Percentiles rank a stretch among this genome's conserved stretches.
phyloP scores from a whole-genome alignment of 2,329 filamentous ascomycete genomes.

The Decorospora gaudefroyi region DNA sequence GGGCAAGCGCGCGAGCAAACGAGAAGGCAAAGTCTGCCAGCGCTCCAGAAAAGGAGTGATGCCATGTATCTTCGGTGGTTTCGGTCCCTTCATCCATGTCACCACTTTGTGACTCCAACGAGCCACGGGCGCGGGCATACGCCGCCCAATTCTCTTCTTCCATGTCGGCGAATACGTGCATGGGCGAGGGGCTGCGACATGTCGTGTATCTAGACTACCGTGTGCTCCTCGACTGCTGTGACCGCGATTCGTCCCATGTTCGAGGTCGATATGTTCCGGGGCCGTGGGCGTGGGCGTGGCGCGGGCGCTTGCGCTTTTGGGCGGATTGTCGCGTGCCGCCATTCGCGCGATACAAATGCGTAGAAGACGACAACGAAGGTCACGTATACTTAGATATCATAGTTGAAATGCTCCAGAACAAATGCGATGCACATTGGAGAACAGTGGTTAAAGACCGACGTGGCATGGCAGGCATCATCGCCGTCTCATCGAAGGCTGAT shows the following conservation, averaged over 20 bases:
- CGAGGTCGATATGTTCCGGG: slow-evolving; percentile 13
- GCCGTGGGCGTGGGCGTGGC: slow-evolving; percentile 7
- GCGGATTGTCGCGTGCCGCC: slow-evolving; percentile 8
- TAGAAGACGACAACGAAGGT: neutral
- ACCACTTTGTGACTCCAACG: slow-evolving; percentile 26
- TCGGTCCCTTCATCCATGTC: slow-evolving; percentile 54
- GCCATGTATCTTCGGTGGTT: slow-evolving; percentile 49
- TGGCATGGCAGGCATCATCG: slow-evolving; percentile 10
- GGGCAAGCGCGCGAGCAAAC: slow-evolving; percentile 63
- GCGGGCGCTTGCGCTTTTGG: slow-evolving; percentile 1
- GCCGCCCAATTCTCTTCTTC: slow-evolving; percentile 18
- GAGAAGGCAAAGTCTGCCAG: slow-evolving; percentile 68
- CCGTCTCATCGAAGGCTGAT: too few relatives aligned
- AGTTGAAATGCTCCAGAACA: neutral
- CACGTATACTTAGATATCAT: slow-evolving; percentile 5
- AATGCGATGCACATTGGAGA: neutral
- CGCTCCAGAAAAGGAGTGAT: slow-evolving; percentile 62
- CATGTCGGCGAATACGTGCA: slow-evolving; percentile 8
- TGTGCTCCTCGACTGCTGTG: slow-evolving; percentile 6
- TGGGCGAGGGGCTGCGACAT: slow-evolving; percentile 2
- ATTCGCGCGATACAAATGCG: neutral
- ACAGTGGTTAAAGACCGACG: neutral
- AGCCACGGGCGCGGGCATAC: slow-evolving; percentile 24
- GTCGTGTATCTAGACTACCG: neutral
- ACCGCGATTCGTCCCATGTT: slow-evolving; percentile 10